phyloP scores from a whole-genome alignment of 768 basidiomycete genomes.

The Pulveroboletus sp. region DNA sequence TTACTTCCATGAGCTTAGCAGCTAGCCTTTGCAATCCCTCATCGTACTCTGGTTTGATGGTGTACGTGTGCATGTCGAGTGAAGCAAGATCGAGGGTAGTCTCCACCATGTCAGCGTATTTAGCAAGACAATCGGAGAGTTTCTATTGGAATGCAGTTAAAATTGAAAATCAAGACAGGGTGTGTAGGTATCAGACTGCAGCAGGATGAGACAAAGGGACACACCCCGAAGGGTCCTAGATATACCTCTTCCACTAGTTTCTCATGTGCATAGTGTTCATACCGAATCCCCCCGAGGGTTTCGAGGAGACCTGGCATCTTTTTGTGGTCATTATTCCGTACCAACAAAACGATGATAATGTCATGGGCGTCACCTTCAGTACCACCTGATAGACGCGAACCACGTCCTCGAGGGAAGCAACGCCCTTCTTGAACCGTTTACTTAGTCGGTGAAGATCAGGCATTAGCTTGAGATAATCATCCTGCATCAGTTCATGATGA shows the following conservation, averaged over 20 bases:
- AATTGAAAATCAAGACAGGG: not conserved
- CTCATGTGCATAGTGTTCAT: conserved; percentile 42
- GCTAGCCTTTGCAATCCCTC: conserved; percentile 64
- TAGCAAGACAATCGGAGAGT: conserved; percentile 55
- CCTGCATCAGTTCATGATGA: conserved; percentile 39
- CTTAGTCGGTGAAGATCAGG: conserved; percentile 90
- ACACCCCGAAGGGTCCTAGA: conserved; percentile 54
- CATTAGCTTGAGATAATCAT: conserved; percentile 84
- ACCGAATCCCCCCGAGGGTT: conserved; percentile 48
- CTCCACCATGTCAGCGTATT: conserved; percentile 93
- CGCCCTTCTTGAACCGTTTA: conserved; percentile 83
- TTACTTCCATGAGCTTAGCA: conserved; percentile 55
- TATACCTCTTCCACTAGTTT: conserved; percentile 67
- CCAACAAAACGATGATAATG: not conserved
- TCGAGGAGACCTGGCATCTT: conserved; percentile 76
- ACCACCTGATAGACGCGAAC: conserved; percentile 95
- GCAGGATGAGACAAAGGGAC: conserved; percentile 5
- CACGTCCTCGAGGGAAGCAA: conserved; percentile 88
- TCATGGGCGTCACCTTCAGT: conserved; percentile 49
- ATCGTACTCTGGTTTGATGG: conserved; percentile 92
- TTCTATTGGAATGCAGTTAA: conserved; percentile 40
- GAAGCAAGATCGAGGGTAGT: conserved; percentile 89
- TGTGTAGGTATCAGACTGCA: not conserved
- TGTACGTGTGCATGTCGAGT: conserved; percentile 79
- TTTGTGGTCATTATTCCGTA: not conserved